These are phyloP conservation scores for Pestalotiopsis fici DNA, from an alignment of 2,329 filamentous ascomycete genomes.

Conservation along the genomic window DNA sequence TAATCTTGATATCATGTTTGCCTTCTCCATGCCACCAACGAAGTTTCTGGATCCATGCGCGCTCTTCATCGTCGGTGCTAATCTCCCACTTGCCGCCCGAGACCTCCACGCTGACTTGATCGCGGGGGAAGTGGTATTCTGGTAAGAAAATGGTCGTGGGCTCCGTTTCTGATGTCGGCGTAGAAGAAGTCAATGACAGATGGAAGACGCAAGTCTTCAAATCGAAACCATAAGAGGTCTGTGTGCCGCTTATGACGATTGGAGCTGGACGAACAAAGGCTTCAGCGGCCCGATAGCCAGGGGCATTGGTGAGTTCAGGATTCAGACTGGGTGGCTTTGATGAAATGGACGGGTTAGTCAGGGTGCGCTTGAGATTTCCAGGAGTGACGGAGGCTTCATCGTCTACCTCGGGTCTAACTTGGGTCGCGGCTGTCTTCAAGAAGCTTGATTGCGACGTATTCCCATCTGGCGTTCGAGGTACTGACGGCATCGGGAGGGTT, in stretches of 20 bases:
- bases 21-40: conserved; percentile 93
- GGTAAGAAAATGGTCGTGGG: conserved; percentile 87
- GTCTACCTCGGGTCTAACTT: conserved; percentile 41
- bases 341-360: conserved; percentile 69
- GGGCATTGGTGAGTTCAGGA: conserved; percentile 60
- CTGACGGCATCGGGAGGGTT: conserved; percentile 51
- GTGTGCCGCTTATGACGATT: conserved; percentile 70
- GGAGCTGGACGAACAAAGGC: conserved; percentile 89
- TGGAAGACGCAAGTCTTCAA: conserved; percentile 77
- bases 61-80: conserved; percentile 69
- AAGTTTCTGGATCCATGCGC: conserved; percentile 71
- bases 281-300: conserved; percentile 86
- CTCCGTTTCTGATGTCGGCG: conserved; percentile 57
- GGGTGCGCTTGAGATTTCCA: conserved; percentile 70
- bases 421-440: conserved; percentile 35
- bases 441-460: conserved; percentile 51
- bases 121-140: conserved; percentile 86
- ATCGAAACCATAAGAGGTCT: conserved; percentile 78
- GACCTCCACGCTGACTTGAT: conserved; percentile 70
- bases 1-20: conserved; percentile 76
- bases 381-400: conserved; percentile 68
- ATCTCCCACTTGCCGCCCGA: conserved; percentile 91
- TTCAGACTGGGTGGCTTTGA: conserved; percentile 54
- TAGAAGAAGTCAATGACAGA: conserved; percentile 66
- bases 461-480: conserved; percentile 42